These are phyloP conservation scores for Penicillium sp. DNA, from an alignment of 2,329 filamentous ascomycete species.

Conservation along the genomic window DNA sequence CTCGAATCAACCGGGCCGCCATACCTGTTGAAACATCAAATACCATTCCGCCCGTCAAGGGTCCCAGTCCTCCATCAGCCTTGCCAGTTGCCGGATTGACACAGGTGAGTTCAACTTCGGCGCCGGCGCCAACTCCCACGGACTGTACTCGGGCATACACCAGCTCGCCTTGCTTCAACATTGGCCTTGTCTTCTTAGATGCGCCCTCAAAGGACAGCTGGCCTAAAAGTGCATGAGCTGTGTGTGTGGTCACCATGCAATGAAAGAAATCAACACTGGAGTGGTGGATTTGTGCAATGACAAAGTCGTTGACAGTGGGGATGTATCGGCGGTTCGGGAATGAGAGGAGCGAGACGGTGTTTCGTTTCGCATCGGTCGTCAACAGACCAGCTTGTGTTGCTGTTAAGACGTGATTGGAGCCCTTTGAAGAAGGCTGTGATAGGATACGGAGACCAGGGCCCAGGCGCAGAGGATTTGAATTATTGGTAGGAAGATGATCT, in stretches of 20 bases:
- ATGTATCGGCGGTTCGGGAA: conserved; percentile 62
- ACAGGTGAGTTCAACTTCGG: conserved; percentile 88
- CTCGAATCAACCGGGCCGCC: conserved; percentile 67
- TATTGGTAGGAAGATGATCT: conserved; percentile 65
- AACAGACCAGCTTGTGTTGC: conserved; percentile 39
- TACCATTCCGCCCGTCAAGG: conserved; percentile 80
- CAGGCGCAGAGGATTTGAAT: conserved; percentile 68
- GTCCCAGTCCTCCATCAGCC: conserved; percentile 82
- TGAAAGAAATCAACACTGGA: conserved; percentile 75
- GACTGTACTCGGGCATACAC: conserved; percentile 84
- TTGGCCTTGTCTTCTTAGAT: conserved; percentile 85
- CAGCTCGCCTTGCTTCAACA: conserved; percentile 70
- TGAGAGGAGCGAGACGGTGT: conserved; percentile 36
- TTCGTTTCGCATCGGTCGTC: conserved; percentile 42
- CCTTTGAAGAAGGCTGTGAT: conserved; percentile 67
- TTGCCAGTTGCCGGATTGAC: conserved; percentile 84
- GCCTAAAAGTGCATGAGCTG: conserved; percentile 67
- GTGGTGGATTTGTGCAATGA: conserved; percentile 82
- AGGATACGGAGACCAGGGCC: conserved; percentile 82
- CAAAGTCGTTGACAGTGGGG: conserved; percentile 76
- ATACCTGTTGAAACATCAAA: conserved; percentile 77
- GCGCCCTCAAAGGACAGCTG: conserved; percentile 92
- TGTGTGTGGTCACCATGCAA: conserved; percentile 68
- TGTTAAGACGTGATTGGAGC: conserved; percentile 44
- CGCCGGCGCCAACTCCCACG: conserved; percentile 75